Percentiles rank a stretch among this genome's conserved stretches.
Conservation (phyloP, 495 filamentous ascomycete genomes). For the Xylaria acuta region DNA sequence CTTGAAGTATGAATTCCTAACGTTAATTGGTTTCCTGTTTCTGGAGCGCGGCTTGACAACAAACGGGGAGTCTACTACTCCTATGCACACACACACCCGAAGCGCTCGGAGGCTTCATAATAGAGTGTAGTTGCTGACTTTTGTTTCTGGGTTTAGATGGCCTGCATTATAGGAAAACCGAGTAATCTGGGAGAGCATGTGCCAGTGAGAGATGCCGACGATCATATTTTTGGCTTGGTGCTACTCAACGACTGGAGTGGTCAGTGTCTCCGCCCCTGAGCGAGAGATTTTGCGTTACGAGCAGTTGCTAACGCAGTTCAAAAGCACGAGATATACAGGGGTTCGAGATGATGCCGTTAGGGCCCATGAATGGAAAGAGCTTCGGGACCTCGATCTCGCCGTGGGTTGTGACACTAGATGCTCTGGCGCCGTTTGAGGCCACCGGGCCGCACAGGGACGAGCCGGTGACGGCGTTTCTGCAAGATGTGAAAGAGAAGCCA, state of each 20-base stretch:
- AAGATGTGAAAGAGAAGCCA: slow-evolving; percentile 26
- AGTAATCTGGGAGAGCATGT: slow-evolving; percentile 67
- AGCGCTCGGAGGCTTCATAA: neutral
- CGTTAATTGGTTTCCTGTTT: neutral
- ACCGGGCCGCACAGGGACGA: slow-evolving; percentile 8
- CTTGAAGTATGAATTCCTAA: slow-evolving; percentile 52
- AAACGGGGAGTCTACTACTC: neutral
- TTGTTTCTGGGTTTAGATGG: slow-evolving; percentile 39
- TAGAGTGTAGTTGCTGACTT: neutral
- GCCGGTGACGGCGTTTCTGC: slow-evolving; percentile 15
- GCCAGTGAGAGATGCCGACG: slow-evolving; percentile 62
- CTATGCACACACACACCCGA: neutral
- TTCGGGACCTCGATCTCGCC: slow-evolving; percentile 76
- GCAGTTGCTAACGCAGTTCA: neutral
- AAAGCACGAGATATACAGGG: slow-evolving; percentile 76
- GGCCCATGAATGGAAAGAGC: slow-evolving; percentile 77
- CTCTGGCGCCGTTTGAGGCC: slow-evolving; percentile 60
- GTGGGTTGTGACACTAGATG: slow-evolving; percentile 75
- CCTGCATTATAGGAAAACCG: slow-evolving; percentile 38
- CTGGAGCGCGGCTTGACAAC: neutral
- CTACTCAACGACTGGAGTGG: slow-evolving; percentile 76
- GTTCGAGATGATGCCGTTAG: slow-evolving; percentile 72
- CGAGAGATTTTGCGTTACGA: neutral
- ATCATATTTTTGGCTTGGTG: slow-evolving; percentile 74
- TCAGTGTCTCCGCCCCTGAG: slow-evolving; percentile 8